Base-by-base conservation (phyloP, 495 filamentous ascomycete genomes). In the Podospora fimiseda region DNA sequence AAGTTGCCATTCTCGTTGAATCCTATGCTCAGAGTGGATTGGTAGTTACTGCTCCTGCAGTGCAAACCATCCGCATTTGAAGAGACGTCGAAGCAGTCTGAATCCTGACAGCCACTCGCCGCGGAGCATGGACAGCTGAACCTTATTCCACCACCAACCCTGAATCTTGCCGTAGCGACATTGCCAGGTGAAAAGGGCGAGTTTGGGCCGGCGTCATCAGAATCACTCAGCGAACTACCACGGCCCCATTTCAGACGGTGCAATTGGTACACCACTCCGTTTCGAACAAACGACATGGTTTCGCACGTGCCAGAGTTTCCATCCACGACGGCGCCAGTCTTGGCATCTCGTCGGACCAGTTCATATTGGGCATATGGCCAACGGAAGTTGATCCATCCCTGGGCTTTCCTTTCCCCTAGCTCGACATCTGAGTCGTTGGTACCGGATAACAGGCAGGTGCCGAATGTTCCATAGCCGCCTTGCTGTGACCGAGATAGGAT, bases 381-480 rank as follows among this genome's bases (percentile, higher is more conserved):
- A 13, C 55, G 49, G 22, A 57, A 53, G 44, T 57, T 57, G 43
- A 57, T 45, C 55, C 55, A 57, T 1, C 55, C 55, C 24, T 57
- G 55, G 14, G 42, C 39, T 16, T 52, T 57, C 1, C 54, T 48
- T 20, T 52, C 48, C 2, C 23, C 54, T 9, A 48, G 30, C 41
- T 43, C 30, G 11, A 57, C 54, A 20, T 51, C 48, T 3, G 49
- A 40, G 2, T 40, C 48, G 13, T 21, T 16, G 11, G 22, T 16
- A 1, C 27, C 27, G 2, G 41, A 36, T 5, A 57, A 33, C 14
- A 57, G 30, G 1, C 36, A 15, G 15, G 49, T 52, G 3, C 55
- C 55, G 22, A 57, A 57, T 4, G 50, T 53, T 0, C 23, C 55
- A 13, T 57, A 49, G 38, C 39, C 43, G 1, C 37, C 37, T 2